Evolutionary conservation across 345 rosid species (phyloP).

Genomic region (Rhodamnia rubescens): DNA sequence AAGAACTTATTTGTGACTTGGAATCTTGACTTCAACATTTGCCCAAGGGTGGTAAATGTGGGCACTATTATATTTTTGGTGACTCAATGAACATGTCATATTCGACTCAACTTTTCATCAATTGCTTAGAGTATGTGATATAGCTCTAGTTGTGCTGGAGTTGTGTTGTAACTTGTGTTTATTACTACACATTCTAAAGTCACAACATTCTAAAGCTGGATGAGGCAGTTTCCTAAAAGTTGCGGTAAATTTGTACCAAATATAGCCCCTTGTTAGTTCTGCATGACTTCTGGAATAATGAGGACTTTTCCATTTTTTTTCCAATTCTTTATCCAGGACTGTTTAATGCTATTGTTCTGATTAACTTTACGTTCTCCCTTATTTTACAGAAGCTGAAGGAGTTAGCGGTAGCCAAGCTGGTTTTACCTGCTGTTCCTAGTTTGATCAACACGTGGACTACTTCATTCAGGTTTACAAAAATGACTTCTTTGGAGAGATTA

Average conservation of each 20-base stretch:
- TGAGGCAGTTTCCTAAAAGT: neutral
- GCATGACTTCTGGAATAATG: neutral
- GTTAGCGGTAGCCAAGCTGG: conserved; percentile 36
- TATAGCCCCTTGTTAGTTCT: neutral
- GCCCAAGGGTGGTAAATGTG: neutral
- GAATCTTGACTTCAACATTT: neutral
- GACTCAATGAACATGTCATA: neutral
- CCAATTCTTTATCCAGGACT: neutral
- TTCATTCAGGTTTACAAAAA: conserved; percentile 35
- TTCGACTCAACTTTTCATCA: neutral
- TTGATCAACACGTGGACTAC: conserved; percentile 29
- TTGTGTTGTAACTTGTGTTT: neutral
- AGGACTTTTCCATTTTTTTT: neutral
- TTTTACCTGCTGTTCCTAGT: conserved; percentile 35
- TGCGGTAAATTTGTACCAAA: neutral
- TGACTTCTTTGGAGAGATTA: conserved; percentile 24
- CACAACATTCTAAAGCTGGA: neutral
- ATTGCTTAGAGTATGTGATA: neutral
- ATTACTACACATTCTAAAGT: neutral
- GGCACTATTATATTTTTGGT: neutral
- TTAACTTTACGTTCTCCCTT: neutral
- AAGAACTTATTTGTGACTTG: neutral
- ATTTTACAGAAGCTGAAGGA: conserved; percentile 26
- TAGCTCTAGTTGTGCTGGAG: neutral
- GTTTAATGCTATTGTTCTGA: neutral